phyloP scores from a whole-genome alignment of 2,329 filamentous ascomycete genomes.

The Fusarium acutatum region DNA sequence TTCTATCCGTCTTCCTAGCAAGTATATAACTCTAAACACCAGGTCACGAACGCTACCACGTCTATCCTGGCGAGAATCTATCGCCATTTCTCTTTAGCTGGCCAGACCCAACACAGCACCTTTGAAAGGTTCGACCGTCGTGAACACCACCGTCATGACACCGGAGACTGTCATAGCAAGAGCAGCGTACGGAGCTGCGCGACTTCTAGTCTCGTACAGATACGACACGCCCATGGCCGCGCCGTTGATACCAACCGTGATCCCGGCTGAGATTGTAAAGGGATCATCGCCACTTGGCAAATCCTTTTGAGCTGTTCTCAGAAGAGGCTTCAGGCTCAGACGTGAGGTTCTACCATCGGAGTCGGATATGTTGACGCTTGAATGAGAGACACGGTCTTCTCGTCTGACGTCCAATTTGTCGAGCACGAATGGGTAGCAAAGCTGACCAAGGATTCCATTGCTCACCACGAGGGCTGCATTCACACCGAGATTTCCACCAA shows the following conservation, averaged over 20 bases:
- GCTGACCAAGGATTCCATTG: conserved; percentile 58
- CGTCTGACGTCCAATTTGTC: conserved; percentile 40
- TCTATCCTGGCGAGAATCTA: not conserved
- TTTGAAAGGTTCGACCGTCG: conserved; percentile 57
- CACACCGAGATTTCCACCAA: conserved; percentile 56
- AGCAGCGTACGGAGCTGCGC: conserved; percentile 64
- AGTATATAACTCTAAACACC: conserved; percentile 29
- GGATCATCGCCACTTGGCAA: conserved; percentile 43
- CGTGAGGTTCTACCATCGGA: not conserved
- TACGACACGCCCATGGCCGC: conserved; percentile 68
- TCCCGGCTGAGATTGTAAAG: conserved; percentile 57
- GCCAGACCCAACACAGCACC: conserved; percentile 48
- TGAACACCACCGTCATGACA: conserved; percentile 63
- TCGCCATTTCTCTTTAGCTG: conserved; percentile 28
- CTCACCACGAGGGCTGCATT: conserved; percentile 62
- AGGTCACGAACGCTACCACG: conserved; percentile 4
- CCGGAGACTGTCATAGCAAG: conserved; percentile 67
- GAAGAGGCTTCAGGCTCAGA: not conserved
- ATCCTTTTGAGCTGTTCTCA: conserved; percentile 16
- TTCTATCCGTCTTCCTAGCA: conserved; percentile 19
- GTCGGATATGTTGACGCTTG: not conserved
- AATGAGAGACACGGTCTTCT: not conserved
- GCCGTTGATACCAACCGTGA: conserved; percentile 65
- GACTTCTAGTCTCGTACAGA: conserved; percentile 62
- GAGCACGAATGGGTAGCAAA: conserved; percentile 50